Base-by-base conservation (phyloP, 2,329 filamentous ascomycete species). In the Stagonosporopsis chrysanthemi region DNA sequence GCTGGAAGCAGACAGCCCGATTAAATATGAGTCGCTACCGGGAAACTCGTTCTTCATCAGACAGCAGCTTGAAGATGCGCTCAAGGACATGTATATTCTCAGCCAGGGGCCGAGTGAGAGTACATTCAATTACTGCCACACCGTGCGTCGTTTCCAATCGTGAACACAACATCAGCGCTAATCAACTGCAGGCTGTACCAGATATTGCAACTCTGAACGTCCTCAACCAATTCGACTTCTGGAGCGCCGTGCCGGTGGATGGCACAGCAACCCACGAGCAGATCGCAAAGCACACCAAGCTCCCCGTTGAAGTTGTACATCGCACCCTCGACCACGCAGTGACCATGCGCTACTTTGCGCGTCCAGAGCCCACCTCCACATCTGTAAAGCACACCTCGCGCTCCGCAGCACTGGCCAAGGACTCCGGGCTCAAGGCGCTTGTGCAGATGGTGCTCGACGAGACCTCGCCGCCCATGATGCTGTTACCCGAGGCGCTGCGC, bases 141-240 rank as follows among this genome's bases (percentile, higher is more conserved):
- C 62, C 46, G 67, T 68, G 54, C 51, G 63, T 44, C 11, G 17
- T 11, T n/a, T 15, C 24, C 4, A 15, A 2, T 11, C 15, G 36
- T 15, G 15, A 29, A 14, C 14, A 17, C 17, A 24, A 4, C 6
- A 22, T 14, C 29, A 33, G n/a, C 4, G 12, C 24, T 45, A 14
- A 45, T 9, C 3, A 2, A 36, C 17, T 14, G 11, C 50, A 81
- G 80, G 73, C 68, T 31, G 75, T 81, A 44, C 80, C 81, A 2
- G 80, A 83, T 58, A 73, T 77, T 3, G 74, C 79, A 6, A 64
- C 62, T 29, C 74, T 84, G 35, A 81, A 82, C 61, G 70, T 82
- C 14, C 70, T 84, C 15, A 84, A 84, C 65, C 73, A 81, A 60
- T 84, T 84, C 65, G 72, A 84, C 62, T 83, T 84, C 63, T 84